phyloP scores from a whole-genome alignment of 306 rosid species.

The Abrus precatorius region DNA sequence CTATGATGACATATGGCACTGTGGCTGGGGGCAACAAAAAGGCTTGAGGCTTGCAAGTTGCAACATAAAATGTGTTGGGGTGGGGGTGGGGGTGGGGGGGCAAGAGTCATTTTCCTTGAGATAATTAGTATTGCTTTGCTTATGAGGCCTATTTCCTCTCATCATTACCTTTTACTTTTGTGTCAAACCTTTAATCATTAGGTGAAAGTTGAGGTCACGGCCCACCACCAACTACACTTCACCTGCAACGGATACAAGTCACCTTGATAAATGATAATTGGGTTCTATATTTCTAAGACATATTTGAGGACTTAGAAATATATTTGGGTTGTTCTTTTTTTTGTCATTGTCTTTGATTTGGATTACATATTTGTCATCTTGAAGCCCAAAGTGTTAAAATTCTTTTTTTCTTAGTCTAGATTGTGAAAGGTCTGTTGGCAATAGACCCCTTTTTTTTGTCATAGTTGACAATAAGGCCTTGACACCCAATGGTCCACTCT shows the following conservation, averaged over 20 bases:
- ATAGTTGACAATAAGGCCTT: neutral
- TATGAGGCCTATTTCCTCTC: constrained; percentile 33
- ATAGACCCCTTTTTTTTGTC: too few relatives aligned
- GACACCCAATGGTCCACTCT: neutral
- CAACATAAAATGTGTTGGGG: constrained; percentile 1
- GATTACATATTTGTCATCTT: neutral
- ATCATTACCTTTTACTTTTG: neutral
- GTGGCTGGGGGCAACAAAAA: constrained; percentile 27
- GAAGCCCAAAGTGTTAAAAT: neutral
- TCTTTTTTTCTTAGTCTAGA: too few relatives aligned
- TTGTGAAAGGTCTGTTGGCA: too few relatives aligned
- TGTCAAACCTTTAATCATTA: constrained; percentile 17
- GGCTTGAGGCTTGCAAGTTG: neutral
- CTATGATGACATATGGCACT: neutral
- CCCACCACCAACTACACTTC: constrained; percentile 42
- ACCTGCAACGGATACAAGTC: constrained; percentile 27
- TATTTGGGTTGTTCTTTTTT: neutral
- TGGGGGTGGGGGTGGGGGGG: constrained; percentile 48
- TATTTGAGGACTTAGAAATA: neutral
- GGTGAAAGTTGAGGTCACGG: constrained; percentile 21
- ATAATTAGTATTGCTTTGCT: constrained; percentile 41
- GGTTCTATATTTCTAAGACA: neutral
- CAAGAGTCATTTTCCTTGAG: constrained; percentile 38
- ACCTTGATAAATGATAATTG: constrained; percentile 5
- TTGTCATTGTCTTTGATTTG: neutral